Percentiles rank a stretch among this genome's conserved stretches.
Evolutionary conservation across 257 asterid species (phyloP).

Genomic region (Ajuga chamaepitys): DNA sequence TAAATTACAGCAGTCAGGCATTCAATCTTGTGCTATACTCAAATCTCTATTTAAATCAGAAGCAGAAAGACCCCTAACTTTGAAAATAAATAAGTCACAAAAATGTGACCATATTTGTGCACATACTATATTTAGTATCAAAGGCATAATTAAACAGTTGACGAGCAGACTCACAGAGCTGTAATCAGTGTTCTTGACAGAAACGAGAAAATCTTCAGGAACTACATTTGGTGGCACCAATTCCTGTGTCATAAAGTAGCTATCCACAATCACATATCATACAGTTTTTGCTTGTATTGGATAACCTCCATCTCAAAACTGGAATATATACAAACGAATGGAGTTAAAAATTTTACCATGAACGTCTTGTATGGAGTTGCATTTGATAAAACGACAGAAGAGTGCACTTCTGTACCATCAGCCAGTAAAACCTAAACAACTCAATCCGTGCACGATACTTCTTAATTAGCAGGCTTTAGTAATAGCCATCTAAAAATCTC

Average conservation of each 20-base stretch:
- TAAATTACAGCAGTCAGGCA: too few relatives aligned
- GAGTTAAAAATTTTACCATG: conserved; percentile 41
- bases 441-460: conserved; percentile 17
- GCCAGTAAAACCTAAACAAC: conserved; percentile 67
- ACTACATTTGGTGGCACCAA: conserved; percentile 66
- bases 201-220: conserved; percentile 60
- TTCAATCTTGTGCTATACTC: not conserved
- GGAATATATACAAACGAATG: conserved; percentile 8
- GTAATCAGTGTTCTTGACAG: conserved; percentile 70
- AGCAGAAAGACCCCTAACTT: too few relatives aligned
- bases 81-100: not conserved
- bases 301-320: not conserved
- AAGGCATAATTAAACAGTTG: not conserved
- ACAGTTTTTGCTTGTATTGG: not conserved
- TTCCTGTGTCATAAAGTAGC: conserved; percentile 50
- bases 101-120: not conserved
- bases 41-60: too few relatives aligned
- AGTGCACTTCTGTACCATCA: conserved; percentile 63
- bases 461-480: conserved; percentile 5
- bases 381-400: conserved; percentile 86
- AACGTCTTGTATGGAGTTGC: conserved; percentile 98
- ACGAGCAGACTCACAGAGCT: conserved; percentile 70
- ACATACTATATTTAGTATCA: not conserved
- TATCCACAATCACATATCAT: not conserved
- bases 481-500: conserved; percentile 8